Conservation (phyloP, 2,329 filamentous ascomycete species). For the Thermothelomyces thermophilus region DNA sequence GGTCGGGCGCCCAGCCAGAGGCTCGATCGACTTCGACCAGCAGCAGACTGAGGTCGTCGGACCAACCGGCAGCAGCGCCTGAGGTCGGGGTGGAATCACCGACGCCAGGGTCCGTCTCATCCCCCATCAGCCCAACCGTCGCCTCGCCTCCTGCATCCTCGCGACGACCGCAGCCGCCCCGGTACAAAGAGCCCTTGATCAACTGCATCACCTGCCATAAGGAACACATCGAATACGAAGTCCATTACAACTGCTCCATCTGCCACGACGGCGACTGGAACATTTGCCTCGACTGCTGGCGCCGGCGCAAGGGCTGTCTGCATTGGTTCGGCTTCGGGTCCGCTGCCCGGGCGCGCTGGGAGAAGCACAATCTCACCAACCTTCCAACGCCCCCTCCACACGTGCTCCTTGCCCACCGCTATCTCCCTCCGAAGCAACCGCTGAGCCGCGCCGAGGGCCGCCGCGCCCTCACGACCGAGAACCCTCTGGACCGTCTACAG, state of each 20-base stretch:
- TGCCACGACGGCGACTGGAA: slow-evolving; percentile 70
- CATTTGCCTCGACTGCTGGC: slow-evolving; percentile 76
- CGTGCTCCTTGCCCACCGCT: slow-evolving; percentile 52
- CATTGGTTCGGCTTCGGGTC: slow-evolving; percentile 87
- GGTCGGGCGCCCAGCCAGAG: slow-evolving; percentile 13
- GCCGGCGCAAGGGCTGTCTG: slow-evolving; percentile 66
- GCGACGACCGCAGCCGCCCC: slow-evolving; percentile 9
- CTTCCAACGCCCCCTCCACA: slow-evolving; percentile 45
- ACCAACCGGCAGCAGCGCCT: slow-evolving; percentile 10
- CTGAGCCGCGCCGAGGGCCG: slow-evolving; percentile 49
- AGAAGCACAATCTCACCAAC: slow-evolving; percentile 38
- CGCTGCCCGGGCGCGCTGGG: slow-evolving; percentile 62
- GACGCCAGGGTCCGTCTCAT: slow-evolving; percentile 9
- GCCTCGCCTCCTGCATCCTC: slow-evolving; percentile 13
- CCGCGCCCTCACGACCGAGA: slow-evolving; percentile 55
- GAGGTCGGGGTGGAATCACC: slow-evolving; percentile 11
- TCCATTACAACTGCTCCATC: slow-evolving; percentile 74
- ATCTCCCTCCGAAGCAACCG: slow-evolving; percentile 42
- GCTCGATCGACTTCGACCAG: not conserved
- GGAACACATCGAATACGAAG: slow-evolving; percentile 70
- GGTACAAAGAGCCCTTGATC: slow-evolving; percentile 63
- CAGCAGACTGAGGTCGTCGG: slow-evolving; percentile 4
- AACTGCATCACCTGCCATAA: slow-evolving; percentile 65
- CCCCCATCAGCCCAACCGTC: slow-evolving; percentile 8
- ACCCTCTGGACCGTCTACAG: slow-evolving; percentile 62